These are phyloP conservation scores for Ophiostoma pallidulum DNA, from an alignment of 2,329 filamentous ascomycete genomes.

Conservation along the genomic window DNA sequence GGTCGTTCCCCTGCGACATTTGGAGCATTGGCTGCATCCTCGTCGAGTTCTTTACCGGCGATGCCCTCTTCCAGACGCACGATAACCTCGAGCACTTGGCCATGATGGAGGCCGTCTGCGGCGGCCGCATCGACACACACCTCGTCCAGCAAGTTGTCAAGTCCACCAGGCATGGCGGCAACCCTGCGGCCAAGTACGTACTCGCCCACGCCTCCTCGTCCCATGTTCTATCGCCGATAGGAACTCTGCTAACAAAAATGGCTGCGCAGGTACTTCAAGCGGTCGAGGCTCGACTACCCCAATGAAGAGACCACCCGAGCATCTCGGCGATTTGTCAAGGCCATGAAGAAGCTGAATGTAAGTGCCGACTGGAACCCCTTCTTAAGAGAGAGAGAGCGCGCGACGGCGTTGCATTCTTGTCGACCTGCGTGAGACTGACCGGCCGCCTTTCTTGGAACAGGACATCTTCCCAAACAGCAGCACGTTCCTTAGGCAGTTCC, in stretches of 20 bases:
- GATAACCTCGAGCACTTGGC: constrained; percentile 63
- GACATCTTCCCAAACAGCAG: constrained; percentile 55
- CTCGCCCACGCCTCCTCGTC: neutral
- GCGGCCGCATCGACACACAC: constrained; percentile 46
- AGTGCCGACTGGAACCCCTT: neutral
- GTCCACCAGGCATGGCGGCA: constrained; percentile 48
- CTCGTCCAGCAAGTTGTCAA: constrained; percentile 50
- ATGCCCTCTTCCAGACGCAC: constrained; percentile 63
- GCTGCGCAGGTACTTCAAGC: constrained; percentile 53
- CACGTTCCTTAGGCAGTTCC: constrained; percentile 51
- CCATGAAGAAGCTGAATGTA: constrained; percentile 61
- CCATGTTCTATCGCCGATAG: neutral
- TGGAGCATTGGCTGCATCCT: constrained; percentile 68
- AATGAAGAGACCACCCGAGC: constrained; percentile 53
- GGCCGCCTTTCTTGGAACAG: constrained; percentile 47
- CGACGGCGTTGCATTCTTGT: neutral
- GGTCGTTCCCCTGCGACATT: constrained; percentile 64
- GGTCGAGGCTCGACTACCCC: constrained; percentile 56
- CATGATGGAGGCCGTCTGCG: constrained; percentile 66
- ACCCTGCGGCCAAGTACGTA: constrained; percentile 56
- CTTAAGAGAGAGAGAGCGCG: too few relatives aligned
- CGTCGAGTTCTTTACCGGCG: constrained; percentile 63
- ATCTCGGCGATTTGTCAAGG: constrained; percentile 57
- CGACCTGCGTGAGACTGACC: constrained; percentile 6
- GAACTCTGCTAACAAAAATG: neutral